phyloP scores from a whole-genome alignment of 176 grass and related monocot genomes.

The Eragrostis nindensis region DNA sequence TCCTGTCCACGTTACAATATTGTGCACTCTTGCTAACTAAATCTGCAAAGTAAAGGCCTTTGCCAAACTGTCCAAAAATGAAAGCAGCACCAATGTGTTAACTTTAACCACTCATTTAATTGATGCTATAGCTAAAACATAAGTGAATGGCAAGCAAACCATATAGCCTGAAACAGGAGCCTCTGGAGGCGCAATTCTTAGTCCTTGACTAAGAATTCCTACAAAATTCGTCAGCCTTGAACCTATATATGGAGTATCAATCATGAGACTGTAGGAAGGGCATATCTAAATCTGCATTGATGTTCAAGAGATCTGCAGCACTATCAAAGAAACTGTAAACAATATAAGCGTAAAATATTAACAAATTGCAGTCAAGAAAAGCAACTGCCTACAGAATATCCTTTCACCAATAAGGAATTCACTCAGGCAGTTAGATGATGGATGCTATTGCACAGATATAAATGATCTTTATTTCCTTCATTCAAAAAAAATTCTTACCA shows the following conservation, averaged over 20 bases:
- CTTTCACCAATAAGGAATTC: neutral
- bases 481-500: slow-evolving; percentile 53
- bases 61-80: slow-evolving; percentile 74
- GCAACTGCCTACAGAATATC: neutral
- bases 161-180: slow-evolving; percentile 94
- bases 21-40: slow-evolving; percentile 97
- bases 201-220: slow-evolving; percentile 95
- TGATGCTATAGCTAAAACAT: neutral
- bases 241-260: slow-evolving; percentile 54
- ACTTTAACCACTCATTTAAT: slow-evolving; percentile 16
- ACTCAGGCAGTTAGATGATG: neutral
- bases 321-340: slow-evolving; percentile 17
- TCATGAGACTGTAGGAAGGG: neutral
- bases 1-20: slow-evolving; percentile 84
- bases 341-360: neutral
- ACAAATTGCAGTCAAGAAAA: neutral
- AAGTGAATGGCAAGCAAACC: slow-evolving; percentile 47
- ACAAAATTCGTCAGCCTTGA: slow-evolving; percentile 96
- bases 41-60: slow-evolving; percentile 96
- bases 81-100: slow-evolving; percentile 38
- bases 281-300: neutral
- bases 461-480: neutral
- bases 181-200: slow-evolving; percentile 96
- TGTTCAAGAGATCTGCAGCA: neutral
- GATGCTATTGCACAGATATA: neutral